Percentiles rank a stretch among this genome's conserved stretches.
phyloP scores from a whole-genome alignment of 2,329 filamentous ascomycete genomes.

The Calonectria pseudoreteaudii region DNA sequence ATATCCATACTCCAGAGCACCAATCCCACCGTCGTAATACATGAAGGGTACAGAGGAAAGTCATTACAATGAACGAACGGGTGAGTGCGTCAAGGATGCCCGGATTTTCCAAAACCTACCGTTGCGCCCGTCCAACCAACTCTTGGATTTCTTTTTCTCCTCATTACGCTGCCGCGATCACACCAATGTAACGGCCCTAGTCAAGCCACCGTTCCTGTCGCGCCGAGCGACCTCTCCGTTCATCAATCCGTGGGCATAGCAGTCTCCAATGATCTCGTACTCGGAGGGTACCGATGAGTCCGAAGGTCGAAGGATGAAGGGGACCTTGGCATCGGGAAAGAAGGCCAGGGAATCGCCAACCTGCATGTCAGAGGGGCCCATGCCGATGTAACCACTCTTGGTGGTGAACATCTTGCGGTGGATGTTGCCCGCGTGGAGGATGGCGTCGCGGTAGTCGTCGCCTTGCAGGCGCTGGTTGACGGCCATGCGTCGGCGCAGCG shows the following conservation, averaged over 20 bases:
- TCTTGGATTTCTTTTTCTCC: background rate
- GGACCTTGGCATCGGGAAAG: slow-evolving; percentile 5
- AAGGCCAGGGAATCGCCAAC: background rate
- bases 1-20: background rate
- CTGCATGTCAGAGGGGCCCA: background rate
- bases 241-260: slow-evolving; percentile 18
- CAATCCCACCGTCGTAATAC: background rate
- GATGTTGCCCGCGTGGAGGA: slow-evolving; percentile 3
- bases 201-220: background rate
- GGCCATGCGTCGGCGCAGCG: background rate
- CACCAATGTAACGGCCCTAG: background rate
- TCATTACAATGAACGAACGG: background rate
- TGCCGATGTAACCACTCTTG: slow-evolving; percentile 15
- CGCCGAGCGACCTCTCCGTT: slow-evolving; percentile 4
- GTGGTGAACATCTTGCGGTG: slow-evolving; percentile 13
- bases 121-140: background rate
- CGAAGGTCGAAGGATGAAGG: slow-evolving; percentile 3
- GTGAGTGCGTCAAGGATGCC: background rate
- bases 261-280: slow-evolving; percentile 2
- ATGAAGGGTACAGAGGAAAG: background rate
- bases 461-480: background rate
- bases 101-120: background rate
- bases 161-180: background rate
- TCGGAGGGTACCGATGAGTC: background rate
- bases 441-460: background rate